Conservation (phyloP, 495 filamentous ascomycete species). For the Talaromyces proteolyticus region DNA sequence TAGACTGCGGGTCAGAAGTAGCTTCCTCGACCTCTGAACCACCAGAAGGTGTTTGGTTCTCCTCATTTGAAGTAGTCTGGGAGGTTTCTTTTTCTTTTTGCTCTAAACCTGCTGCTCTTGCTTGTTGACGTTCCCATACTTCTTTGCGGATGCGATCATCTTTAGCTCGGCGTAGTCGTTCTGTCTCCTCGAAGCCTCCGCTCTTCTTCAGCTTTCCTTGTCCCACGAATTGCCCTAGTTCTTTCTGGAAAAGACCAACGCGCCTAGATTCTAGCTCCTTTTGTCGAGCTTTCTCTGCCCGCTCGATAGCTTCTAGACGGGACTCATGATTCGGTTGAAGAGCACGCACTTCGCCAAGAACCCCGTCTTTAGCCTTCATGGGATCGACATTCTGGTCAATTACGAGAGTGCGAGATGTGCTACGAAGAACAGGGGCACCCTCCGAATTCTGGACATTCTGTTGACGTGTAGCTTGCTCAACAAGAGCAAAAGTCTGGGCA, state of each 20-base stretch:
- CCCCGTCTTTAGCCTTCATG: conserved; percentile 75
- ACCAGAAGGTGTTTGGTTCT: conserved; percentile 13
- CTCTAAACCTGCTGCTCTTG: conserved; percentile 39
- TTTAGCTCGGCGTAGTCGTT: conserved; percentile 74
- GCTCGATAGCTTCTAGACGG: conserved; percentile 89
- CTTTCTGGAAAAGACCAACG: conserved; percentile 80
- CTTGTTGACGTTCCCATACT: conserved; percentile 68
- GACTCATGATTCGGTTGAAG: conserved; percentile 93
- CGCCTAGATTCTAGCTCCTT: conserved; percentile 76
- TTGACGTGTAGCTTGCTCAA: conserved; percentile 94
- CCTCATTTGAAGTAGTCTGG: conserved; percentile 15
- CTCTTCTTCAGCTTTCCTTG: conserved; percentile 93
- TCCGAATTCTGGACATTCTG: conserved; percentile 67
- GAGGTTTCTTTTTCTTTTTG: conserved; percentile 13
- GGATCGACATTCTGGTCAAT: conserved; percentile 66
- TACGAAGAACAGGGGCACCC: conserved; percentile 36
- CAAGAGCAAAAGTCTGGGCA: conserved; percentile 82
- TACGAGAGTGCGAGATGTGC: conserved; percentile 54
- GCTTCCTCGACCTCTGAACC: not conserved
- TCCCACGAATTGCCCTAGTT: conserved; percentile 81
- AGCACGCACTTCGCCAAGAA: conserved; percentile 89
- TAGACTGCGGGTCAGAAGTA: not conserved
- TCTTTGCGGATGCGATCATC: conserved; percentile 85
- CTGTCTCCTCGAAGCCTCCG: conserved; percentile 89
- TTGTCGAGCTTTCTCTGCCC: conserved; percentile 82